Evolutionary conservation across 2,329 filamentous ascomycete genomes (phyloP), one percentile per base, ranked within the genome.

Genomic region (Monosporascus ibericus): DNA sequence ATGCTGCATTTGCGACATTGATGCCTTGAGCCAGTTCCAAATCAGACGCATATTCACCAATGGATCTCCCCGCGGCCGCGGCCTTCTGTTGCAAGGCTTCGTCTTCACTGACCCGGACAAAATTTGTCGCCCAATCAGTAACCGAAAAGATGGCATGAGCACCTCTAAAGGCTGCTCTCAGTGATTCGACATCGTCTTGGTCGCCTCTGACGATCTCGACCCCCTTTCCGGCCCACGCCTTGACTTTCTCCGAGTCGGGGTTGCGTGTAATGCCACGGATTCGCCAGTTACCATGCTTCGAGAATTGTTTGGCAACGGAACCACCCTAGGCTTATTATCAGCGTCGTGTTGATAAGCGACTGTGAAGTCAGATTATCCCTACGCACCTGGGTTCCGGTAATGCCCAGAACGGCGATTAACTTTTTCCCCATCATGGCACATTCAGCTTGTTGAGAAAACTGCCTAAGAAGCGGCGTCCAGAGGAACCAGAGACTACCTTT

Each of bases 61-160:
- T 15, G 3, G 54, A 47, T 24, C 52, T 47, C 11, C 52, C 54
- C 11, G 53, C 40, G 7, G 42, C 25, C 51, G 22, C 30, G 18
- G 48, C 53, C 34, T 51, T 53, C 11, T 24, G 4, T 15, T 51
- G 47, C n/a, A 48, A 20, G 25, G 37, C 46, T 6, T 20, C 27
- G 42, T 54, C 47, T 36, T 40, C 42, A 48, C 9, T 48, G 17
- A 54, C 49, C 2, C 42, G 46, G 47, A 50, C 20, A 37, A 46
- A 52, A 44, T 44, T 46, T 18, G 39, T 22, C 20, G 42, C 52
- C 49, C 58, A 66, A 50, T 72, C 65, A 3, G 68, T 72, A 24
- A 68, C 63, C 47, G 63, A 61, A 64, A 73, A 75, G 56, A 75
- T 69, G 51, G 59, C 59, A 39, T 63, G 63, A 9, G 72, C 68